These are phyloP conservation scores for Colletotrichum plurivorum DNA, from an alignment of 2,329 filamentous ascomycete species.

Conservation along the genomic window DNA sequence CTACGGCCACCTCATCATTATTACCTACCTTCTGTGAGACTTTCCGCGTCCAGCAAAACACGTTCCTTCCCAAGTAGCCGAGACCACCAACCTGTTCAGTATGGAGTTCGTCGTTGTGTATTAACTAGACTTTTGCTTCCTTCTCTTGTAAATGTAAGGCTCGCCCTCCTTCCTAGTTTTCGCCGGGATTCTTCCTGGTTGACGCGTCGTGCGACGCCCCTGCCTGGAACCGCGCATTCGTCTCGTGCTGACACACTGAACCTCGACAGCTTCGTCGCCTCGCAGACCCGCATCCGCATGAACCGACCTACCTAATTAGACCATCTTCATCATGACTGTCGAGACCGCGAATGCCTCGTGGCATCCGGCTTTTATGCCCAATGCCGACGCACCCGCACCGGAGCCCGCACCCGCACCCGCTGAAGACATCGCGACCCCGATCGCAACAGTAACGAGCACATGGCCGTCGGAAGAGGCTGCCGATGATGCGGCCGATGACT, in stretches of 20 bases:
- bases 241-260: conserved; percentile 44
- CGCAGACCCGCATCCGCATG: conserved; percentile 24
- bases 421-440: conserved; percentile 14
- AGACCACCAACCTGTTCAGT: conserved; percentile 19
- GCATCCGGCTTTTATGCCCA: conserved; percentile 59
- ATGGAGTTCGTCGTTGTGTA: conserved; percentile 36
- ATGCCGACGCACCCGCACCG: conserved; percentile 43
- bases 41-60: conserved; percentile 17
- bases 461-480: conserved; percentile 26
- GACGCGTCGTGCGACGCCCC: conserved; percentile 35
- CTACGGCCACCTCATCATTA: conserved; percentile 26
- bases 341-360: conserved; percentile 54
- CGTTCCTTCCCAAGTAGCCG: too few relatives aligned
- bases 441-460: neutral
- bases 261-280: conserved; percentile 42
- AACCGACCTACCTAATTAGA: conserved; percentile 37
- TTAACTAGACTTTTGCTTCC: conserved; percentile 35
- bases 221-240: conserved; percentile 21
- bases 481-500: conserved; percentile 42
- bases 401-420: conserved; percentile 12
- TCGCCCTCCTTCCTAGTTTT: neutral
- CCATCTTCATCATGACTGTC: conserved; percentile 52
- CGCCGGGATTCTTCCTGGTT: neutral
- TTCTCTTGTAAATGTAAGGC: conserved; percentile 41
- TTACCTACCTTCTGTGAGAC: neutral